These are phyloP conservation scores for Polymyxa betae DNA, from an alignment of 208 protist species.

Conservation along the genomic window DNA sequence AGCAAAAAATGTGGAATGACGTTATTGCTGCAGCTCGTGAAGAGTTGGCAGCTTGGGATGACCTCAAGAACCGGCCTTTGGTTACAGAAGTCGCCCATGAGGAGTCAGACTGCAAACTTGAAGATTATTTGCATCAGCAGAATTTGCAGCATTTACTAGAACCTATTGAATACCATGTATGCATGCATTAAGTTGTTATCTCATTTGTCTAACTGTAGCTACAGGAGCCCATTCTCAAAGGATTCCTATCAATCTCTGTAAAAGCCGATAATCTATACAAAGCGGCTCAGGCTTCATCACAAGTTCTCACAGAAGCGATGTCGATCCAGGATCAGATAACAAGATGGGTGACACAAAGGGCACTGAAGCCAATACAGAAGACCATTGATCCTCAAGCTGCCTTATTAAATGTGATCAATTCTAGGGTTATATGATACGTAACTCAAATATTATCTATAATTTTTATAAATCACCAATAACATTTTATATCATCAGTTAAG, in stretches of 20 bases:
- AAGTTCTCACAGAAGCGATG: neutral
- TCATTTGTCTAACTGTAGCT: neutral
- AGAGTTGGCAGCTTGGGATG: conserved; percentile 1
- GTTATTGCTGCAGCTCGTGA: neutral
- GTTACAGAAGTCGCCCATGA: neutral
- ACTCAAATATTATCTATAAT: neutral
- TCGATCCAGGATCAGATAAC: neutral
- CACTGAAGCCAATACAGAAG: neutral
- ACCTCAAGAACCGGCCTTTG: neutral
- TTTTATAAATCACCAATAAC: neutral
- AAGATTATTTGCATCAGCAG: neutral
- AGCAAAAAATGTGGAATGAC: neutral
- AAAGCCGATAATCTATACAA: neutral
- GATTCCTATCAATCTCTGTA: neutral
- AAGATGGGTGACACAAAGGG: neutral
- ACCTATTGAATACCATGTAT: neutral
- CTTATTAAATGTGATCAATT: neutral
- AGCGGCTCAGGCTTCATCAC: neutral
- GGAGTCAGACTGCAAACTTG: neutral
- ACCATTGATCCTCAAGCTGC: neutral
- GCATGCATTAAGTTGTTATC: neutral
- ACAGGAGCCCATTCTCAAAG: neutral
- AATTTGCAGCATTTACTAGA: neutral
- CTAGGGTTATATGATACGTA: neutral
- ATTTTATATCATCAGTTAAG: neutral